Evolutionary conservation across 805 yeast species (phyloP).

Genomic region (Aciculoconidium aculeatum): DNA sequence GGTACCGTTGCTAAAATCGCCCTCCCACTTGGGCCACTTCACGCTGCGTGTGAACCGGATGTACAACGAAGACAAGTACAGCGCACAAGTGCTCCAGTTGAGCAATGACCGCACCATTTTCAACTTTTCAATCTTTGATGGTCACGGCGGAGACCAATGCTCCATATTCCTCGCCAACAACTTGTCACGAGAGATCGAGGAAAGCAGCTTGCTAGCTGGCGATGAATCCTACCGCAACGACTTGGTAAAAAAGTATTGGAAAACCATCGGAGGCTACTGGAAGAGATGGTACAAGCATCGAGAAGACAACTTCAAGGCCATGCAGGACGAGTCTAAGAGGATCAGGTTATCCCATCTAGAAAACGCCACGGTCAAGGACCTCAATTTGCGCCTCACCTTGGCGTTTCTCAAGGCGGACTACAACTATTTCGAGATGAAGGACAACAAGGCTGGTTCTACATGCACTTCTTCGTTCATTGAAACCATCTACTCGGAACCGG

Average conservation of each 20-base stretch:
- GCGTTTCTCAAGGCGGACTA: slow-evolving; percentile 64
- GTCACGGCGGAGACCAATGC: slow-evolving; percentile 88
- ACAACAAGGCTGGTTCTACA: slow-evolving; percentile 58
- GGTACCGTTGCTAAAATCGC: slow-evolving; percentile 57
- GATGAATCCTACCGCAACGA: slow-evolving; percentile 29
- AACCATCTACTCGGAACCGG: slow-evolving; percentile 32
- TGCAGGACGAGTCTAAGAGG: slow-evolving; percentile 19
- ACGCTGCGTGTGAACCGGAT: slow-evolving; percentile 69
- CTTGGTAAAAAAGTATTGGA: slow-evolving; percentile 49
- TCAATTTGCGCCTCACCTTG: slow-evolving; percentile 54
- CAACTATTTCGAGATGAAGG: slow-evolving; percentile 41
- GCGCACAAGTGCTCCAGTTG: slow-evolving; percentile 52
- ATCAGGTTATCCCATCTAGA: slow-evolving; percentile 10
- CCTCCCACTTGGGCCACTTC: slow-evolving; percentile 73
- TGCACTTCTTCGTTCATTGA: slow-evolving; percentile 62
- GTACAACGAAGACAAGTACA: slow-evolving; percentile 77
- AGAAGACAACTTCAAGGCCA: slow-evolving; percentile 22
- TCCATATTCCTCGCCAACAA: slow-evolving; percentile 51
- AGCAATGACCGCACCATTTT: slow-evolving; percentile 31
- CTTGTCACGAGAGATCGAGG: slow-evolving; percentile 51
- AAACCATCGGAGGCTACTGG: slow-evolving; percentile 81
- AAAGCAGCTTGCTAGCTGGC: slow-evolving; percentile 20
- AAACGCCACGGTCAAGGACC: slow-evolving; percentile 44
- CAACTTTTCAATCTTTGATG: slow-evolving; percentile 79
- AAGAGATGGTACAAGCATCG: slow-evolving; percentile 57